Conservation (phyloP, 2,329 filamentous ascomycete genomes). For the Microdochium bolleyi region DNA sequence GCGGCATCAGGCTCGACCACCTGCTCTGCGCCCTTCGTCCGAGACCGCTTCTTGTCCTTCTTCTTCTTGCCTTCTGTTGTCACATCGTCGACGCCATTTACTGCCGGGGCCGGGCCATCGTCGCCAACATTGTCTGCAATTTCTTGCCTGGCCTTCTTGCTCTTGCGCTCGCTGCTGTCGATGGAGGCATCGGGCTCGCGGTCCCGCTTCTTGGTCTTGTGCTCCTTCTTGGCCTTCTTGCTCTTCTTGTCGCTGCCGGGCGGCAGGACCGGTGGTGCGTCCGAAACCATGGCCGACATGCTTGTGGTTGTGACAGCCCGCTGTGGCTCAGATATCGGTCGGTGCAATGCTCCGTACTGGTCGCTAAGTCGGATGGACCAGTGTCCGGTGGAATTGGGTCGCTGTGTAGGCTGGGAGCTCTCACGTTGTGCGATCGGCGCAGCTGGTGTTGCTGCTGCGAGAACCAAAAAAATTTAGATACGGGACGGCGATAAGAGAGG, state of each 20-base stretch:
- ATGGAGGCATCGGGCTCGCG: constrained; percentile 12
- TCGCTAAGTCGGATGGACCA: background rate
- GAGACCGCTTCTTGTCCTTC: constrained; percentile 23
- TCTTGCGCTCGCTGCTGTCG: constrained; percentile 31
- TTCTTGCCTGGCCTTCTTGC: constrained; percentile 39
- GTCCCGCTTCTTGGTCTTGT: constrained; percentile 15
- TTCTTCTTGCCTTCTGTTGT: constrained; percentile 30
- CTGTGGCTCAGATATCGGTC: background rate
- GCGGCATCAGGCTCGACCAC: background rate
- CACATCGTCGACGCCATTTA: constrained; percentile 1
- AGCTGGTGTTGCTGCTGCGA: background rate
- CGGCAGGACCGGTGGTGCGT: background rate
- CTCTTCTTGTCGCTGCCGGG: background rate
- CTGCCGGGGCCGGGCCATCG: constrained; percentile 1
- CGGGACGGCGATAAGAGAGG: background rate
- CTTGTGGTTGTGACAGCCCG: background rate
- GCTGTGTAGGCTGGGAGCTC: background rate
- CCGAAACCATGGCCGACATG: background rate
- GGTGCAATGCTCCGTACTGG: background rate
- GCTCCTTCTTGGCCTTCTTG: constrained; percentile 3
- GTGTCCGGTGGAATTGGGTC: background rate
- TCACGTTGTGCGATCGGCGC: background rate
- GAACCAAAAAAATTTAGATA: constrained; percentile 1
- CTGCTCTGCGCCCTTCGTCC: constrained; percentile 3
- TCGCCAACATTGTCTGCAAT: background rate